Conservation (phyloP, 495 filamentous ascomycete species). For the Rostrohypoxylon terebratum region DNA sequence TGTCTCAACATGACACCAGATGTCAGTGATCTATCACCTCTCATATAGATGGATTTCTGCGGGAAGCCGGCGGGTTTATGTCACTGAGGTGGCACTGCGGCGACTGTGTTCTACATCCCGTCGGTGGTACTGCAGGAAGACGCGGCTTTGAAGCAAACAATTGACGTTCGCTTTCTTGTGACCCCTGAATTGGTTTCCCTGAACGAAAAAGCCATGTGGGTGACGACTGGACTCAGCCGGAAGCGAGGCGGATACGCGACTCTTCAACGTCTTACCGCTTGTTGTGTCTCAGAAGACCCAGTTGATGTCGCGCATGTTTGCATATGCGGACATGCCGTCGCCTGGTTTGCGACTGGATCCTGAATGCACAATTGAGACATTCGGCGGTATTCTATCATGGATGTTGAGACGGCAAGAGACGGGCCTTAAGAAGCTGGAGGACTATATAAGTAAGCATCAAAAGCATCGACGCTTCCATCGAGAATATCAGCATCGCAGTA, state of each 20-base stretch:
- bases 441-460: not conserved
- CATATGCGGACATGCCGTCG: slow-evolving; percentile 10
- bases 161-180: not conserved
- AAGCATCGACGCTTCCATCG: not conserved
- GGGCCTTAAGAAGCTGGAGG: not conserved
- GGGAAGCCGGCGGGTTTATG: slow-evolving; percentile 18
- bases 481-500: not conserved
- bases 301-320: slow-evolving; percentile 23
- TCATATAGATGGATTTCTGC: slow-evolving; percentile 9
- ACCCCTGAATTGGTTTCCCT: not conserved
- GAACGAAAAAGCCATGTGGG: not conserved
- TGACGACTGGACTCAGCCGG: not conserved
- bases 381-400: slow-evolving; percentile 11
- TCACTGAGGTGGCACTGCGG: not conserved
- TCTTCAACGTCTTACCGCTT: slow-evolving; percentile 5
- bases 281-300: slow-evolving; percentile 12
- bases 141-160: slow-evolving; percentile 25
- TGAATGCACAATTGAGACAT: not conserved
- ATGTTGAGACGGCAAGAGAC: not conserved
- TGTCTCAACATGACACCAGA: not conserved
- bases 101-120: not conserved
- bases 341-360: slow-evolving; percentile 13
- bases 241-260: slow-evolving; percentile 7
- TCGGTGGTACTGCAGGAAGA: slow-evolving; percentile 2
- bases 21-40: not conserved